Conservation (phyloP, 371 early-diverging fungal species). For the Apophysomyces elegans region DNA sequence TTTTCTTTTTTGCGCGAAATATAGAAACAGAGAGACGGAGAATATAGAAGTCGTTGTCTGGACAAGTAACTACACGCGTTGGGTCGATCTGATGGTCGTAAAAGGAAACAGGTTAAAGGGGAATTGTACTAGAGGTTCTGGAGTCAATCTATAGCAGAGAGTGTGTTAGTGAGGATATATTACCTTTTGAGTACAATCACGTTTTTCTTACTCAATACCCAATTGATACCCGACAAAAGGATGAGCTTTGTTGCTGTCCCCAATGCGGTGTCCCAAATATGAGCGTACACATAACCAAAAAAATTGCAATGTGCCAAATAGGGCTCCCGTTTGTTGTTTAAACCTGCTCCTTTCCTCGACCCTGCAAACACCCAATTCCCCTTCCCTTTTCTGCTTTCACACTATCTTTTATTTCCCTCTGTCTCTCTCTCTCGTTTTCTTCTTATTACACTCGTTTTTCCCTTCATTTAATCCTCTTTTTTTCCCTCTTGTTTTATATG, state of each 20-base stretch:
- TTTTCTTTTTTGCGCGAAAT: no score
- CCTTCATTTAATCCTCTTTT: conserved; percentile 11
- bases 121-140: no score
- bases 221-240: no score
- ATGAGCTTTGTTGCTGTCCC: no score
- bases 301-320: neutral
- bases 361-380: conserved; percentile 12
- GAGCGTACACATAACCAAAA: neutral
- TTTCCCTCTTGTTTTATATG: conserved; percentile 14
- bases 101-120: neutral
- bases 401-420: conserved; percentile 1
- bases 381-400: conserved; percentile 9
- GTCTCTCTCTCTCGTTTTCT: neutral
- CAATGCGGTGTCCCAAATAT: no score
- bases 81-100: neutral
- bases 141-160: no score
- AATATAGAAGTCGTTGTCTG: no score
- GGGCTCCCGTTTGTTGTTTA: conserved; percentile 7
- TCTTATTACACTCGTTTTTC: conserved; percentile 14
- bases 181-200: no score
- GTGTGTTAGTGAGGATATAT: no score
- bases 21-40: no score
- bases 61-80: no score
- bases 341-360: neutral
- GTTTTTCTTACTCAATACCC: neutral